Conservation (phyloP, 139 green algal genomes). For the Micractinium conductrix region DNA sequence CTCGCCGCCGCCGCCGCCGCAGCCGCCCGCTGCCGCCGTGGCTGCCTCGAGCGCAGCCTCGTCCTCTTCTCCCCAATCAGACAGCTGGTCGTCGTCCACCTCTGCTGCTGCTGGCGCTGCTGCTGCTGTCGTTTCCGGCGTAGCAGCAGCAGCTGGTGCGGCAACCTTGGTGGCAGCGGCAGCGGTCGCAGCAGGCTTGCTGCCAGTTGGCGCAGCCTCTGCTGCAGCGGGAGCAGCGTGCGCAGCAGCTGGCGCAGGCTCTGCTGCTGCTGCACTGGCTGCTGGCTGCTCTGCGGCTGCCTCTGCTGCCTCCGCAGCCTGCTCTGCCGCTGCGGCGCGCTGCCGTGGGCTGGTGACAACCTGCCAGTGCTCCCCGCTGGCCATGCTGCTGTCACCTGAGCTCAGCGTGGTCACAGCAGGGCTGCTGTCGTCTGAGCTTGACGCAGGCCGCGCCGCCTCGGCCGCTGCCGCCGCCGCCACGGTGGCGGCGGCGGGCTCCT, state of each 20-base stretch:
- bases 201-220: background rate
- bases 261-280: too few relatives aligned
- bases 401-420: background rate
- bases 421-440: background rate
- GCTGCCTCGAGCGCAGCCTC: constrained; percentile 13
- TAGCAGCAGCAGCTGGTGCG: background rate
- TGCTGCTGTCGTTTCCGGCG: background rate
- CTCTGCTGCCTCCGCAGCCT: background rate
- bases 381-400: background rate
- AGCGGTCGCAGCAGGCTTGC: background rate
- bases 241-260: background rate
- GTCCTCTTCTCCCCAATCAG: constrained; percentile 23
- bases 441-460: background rate
- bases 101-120: background rate
- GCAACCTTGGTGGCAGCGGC: background rate
- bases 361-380: constrained; percentile 29
- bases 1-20: background rate
- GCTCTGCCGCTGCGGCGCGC: background rate
- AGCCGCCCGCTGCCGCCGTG: background rate
- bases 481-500: background rate
- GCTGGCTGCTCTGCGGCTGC: background rate
- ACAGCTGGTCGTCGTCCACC: background rate
- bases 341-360: constrained; percentile 15
- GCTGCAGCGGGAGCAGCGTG: background rate
- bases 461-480: background rate